phyloP scores from a whole-genome alignment of 164 flowering plant species.

The Aristolochia californica region DNA sequence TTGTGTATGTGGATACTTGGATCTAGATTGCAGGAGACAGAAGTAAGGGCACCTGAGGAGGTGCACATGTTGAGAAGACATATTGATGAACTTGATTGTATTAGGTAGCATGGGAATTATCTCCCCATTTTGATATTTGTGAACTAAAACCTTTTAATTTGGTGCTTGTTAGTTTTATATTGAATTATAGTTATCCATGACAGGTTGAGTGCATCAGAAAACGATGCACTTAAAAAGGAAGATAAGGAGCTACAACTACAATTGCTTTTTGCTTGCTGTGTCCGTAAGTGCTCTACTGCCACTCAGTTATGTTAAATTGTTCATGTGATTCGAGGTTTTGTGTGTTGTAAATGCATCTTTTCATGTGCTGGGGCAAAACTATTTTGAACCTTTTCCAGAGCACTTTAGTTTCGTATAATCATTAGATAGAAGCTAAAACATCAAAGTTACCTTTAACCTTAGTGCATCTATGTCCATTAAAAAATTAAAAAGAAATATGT shows the following conservation, averaged over 20 bases:
- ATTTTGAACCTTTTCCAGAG: too few relatives aligned
- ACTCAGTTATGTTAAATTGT: too few relatives aligned
- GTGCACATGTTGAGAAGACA: conserved; percentile 8
- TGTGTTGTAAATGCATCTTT: too few relatives aligned
- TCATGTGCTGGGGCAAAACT: too few relatives aligned
- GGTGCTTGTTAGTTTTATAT: neutral
- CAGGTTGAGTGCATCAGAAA: conserved; percentile 6
- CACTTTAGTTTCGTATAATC: too few relatives aligned
- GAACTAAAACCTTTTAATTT: neutral
- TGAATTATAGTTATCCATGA: neutral
- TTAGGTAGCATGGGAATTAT: conserved; percentile 5
- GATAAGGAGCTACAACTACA: conserved; percentile 5
- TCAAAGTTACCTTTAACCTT: too few relatives aligned
- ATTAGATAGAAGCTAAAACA: too few relatives aligned
- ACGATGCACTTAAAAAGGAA: conserved; percentile 1
- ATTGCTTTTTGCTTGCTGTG: neutral
- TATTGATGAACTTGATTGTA: conserved; percentile 10
- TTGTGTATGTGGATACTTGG: neutral
- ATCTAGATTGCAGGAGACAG: conserved; percentile 11
- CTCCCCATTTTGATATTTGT: neutral
- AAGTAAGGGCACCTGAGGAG: conserved; percentile 16
- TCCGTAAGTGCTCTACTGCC: conserved; percentile 9
- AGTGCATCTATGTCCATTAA: too few relatives aligned
- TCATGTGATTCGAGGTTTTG: too few relatives aligned
- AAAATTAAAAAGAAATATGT: too few relatives aligned